These are phyloP conservation scores for Sporothrix brasiliensis DNA, from an alignment of 2,329 filamentous ascomycete genomes.

Conservation along the genomic window DNA sequence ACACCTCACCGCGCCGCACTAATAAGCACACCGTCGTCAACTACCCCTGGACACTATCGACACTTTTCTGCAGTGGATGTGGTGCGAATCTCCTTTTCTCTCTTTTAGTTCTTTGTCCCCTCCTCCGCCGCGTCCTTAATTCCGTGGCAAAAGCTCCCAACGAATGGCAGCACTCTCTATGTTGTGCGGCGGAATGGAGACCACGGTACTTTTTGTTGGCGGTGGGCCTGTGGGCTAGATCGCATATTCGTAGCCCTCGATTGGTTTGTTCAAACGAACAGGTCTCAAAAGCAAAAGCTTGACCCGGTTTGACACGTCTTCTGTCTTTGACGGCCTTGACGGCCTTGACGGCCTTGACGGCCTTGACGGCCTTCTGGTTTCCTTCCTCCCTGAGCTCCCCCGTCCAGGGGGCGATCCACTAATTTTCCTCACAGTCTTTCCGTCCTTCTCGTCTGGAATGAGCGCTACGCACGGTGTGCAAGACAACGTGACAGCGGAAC, in stretches of 20 bases:
- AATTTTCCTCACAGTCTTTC: not conserved
- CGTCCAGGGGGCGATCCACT: too few species aligned
- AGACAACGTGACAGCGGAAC: conserved; percentile 13
- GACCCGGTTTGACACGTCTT: not conserved
- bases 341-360: too few species aligned
- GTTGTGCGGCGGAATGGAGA: not conserved
- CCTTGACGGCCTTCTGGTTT: not conserved
- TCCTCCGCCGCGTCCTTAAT: not conserved
- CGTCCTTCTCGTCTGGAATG: not conserved
- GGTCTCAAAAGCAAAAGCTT: not conserved
- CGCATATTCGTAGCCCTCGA: not conserved
- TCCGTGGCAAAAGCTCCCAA: not conserved
- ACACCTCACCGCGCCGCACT: conserved; percentile 7
- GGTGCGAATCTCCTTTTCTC: not conserved
- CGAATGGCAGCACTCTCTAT: too few species aligned
- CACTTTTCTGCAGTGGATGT: conserved; percentile 4
- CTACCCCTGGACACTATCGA: conserved; percentile 16
- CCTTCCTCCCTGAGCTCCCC: too few species aligned
- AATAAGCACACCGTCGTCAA: conserved; percentile 14
- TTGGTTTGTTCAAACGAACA: not conserved
- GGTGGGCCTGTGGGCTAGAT: conserved; percentile 1
- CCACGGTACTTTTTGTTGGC: not conserved
- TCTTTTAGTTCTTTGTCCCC: conserved; percentile 11
- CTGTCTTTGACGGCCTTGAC: not conserved
- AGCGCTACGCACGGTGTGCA: conserved; percentile 1